phyloP scores from a whole-genome alignment of 768 basidiomycete species.

The Phylloporus arenicola region DNA sequence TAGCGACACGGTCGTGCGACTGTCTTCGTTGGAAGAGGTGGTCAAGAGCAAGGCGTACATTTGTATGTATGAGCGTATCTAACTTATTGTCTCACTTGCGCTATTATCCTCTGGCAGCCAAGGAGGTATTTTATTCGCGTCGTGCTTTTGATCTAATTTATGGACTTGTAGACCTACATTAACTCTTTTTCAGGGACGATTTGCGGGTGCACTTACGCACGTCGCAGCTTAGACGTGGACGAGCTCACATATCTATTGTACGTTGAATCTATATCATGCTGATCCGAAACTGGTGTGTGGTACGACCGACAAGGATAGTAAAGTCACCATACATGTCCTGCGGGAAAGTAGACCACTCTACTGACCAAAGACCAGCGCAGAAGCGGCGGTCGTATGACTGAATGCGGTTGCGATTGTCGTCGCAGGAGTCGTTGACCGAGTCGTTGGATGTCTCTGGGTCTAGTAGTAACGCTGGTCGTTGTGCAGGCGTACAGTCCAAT shows the following conservation, averaged over 20 bases:
- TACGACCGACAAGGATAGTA: too few relatives aligned
- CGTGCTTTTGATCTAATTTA: slow-evolving; percentile 3
- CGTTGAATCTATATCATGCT: background rate
- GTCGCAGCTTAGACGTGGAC: slow-evolving; percentile 1
- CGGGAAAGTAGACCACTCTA: too few relatives aligned
- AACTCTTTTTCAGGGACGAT: background rate
- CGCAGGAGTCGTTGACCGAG: too few relatives aligned
- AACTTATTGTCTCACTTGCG: slow-evolving; percentile 11
- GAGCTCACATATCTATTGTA: background rate
- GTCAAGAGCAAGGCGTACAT: slow-evolving; percentile 89
- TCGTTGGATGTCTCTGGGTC: too few relatives aligned
- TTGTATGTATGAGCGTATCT: slow-evolving; percentile 85
- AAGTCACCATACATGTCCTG: too few relatives aligned
- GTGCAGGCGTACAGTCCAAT: too few relatives aligned
- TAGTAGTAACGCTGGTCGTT: too few relatives aligned
- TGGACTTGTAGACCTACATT: background rate
- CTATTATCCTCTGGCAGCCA: background rate
- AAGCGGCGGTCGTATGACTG: too few relatives aligned
- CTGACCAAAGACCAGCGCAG: too few relatives aligned
- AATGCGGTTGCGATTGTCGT: too few relatives aligned
- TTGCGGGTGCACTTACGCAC: background rate
- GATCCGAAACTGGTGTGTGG: background rate
- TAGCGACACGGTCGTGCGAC: slow-evolving; percentile 82
- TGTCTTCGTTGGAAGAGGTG: slow-evolving; percentile 82
- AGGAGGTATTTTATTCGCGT: background rate